A percentile compares a stretch with the other conserved stretches of the same genome.
phyloP scores from a whole-genome alignment of 768 basidiomycete genomes.

The Rhizopogon vulgaris region DNA sequence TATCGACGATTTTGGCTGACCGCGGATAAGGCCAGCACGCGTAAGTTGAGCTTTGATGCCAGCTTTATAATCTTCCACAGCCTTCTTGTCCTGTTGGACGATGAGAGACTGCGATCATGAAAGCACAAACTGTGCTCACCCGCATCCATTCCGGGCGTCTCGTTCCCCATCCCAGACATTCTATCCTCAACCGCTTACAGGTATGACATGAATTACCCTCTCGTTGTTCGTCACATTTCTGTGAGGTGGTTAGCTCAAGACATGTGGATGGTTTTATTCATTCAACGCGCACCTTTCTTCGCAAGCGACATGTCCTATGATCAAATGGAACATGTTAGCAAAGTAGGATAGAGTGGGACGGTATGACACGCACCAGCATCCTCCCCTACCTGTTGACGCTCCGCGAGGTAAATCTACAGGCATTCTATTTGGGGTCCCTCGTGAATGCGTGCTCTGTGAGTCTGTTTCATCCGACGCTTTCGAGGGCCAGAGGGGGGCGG shows the following conservation, averaged over 20 bases:
- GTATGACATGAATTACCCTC: constrained; percentile 78
- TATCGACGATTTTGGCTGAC: constrained; percentile 65
- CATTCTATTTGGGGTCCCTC: constrained; percentile 41
- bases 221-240: constrained; percentile 90
- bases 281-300: constrained; percentile 61
- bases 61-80: constrained; percentile 77
- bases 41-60: constrained; percentile 79
- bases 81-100: constrained; percentile 64
- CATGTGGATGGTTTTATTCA: not conserved
- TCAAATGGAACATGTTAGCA: constrained; percentile 5
- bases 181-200: constrained; percentile 72
- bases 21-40: constrained; percentile 72
- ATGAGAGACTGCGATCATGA: constrained; percentile 12
- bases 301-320: constrained; percentile 73
- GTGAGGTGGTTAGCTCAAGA: constrained; percentile 5
- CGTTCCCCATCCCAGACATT: constrained; percentile 81
- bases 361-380: constrained; percentile 61
- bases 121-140: constrained; percentile 34
- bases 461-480: constrained; percentile 29
- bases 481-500: constrained; percentile 30
- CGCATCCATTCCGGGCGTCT: constrained; percentile 89
- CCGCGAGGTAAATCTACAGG: constrained; percentile 47
- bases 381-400: constrained; percentile 58
- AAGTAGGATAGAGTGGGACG: not conserved
- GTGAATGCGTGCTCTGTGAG: constrained; percentile 13